Evolutionary conservation across 1,284 basidiomycete species (phyloP).

Genomic region (Cerioporus squamosus): DNA sequence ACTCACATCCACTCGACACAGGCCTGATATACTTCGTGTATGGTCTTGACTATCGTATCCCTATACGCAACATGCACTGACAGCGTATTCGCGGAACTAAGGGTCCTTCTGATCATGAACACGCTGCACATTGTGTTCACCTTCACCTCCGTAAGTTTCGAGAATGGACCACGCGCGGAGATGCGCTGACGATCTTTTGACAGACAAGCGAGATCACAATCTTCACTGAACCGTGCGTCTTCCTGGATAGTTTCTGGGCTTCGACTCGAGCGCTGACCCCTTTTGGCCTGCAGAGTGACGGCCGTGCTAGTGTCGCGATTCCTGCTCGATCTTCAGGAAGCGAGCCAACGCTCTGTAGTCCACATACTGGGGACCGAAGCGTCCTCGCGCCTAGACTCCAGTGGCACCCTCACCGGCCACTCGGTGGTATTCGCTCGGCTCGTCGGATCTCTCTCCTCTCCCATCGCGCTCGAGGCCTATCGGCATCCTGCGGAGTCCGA

Average conservation of each 20-base stretch:
- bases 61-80: not conserved
- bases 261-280: not conserved
- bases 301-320: constrained; percentile 3
- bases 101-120: not conserved
- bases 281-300: not conserved
- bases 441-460: not conserved
- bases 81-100: not conserved
- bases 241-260: too few relatives aligned
- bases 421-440: not conserved
- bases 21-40: constrained; percentile 2
- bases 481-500: not conserved
- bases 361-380: not conserved
- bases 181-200: not conserved
- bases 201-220: not conserved
- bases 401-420: not conserved
- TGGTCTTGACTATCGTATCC: not conserved
- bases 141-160: not conserved
- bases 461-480: not conserved
- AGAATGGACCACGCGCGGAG: too few relatives aligned
- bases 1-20: not conserved
- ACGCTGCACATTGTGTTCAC: not conserved
- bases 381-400: not conserved
- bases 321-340: constrained; percentile 3
- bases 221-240: constrained; percentile 4
- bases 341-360: not conserved